Conservation (phyloP, 768 basidiomycete species). For the Hericium coralloides region DNA sequence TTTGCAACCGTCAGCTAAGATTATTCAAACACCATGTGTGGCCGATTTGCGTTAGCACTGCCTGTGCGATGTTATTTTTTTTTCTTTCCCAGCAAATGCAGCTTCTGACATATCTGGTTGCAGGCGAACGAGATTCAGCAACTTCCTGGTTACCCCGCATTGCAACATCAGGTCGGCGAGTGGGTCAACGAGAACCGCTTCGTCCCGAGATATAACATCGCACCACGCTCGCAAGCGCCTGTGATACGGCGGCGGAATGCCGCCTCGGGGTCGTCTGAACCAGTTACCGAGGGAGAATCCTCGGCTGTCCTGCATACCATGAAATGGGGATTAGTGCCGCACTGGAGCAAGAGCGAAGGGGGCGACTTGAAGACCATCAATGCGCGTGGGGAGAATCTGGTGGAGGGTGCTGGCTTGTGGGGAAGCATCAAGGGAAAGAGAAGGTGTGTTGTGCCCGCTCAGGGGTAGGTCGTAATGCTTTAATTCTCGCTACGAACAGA, state of each 20-base stretch:
- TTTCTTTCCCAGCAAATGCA: constrained; percentile 4
- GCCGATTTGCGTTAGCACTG: constrained; percentile 48
- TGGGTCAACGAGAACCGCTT: constrained; percentile 58
- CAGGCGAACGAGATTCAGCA: constrained; percentile 13
- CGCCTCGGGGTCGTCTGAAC: constrained; percentile 14
- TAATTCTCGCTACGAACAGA: neutral
- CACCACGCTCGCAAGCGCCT: constrained; percentile 71
- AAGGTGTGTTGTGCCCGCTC: constrained; percentile 76
- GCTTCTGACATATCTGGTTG: neutral
- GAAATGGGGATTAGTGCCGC: constrained; percentile 87
- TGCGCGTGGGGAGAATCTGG: constrained; percentile 75
- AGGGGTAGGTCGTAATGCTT: constrained; percentile 42
- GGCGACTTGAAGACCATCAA: constrained; percentile 79
- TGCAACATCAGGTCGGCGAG: constrained; percentile 31
- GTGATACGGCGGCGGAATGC: constrained; percentile 48
- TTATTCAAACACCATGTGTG: constrained; percentile 38
- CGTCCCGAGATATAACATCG: constrained; percentile 67
- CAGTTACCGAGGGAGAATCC: constrained; percentile 1
- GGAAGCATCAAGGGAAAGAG: constrained; percentile 69
- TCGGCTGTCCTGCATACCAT: constrained; percentile 63
- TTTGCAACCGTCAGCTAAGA: no score
- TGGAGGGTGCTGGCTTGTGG: constrained; percentile 80
- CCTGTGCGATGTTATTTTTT: constrained; percentile 26
- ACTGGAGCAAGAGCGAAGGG: constrained; percentile 74
- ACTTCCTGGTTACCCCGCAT: constrained; percentile 38